Evolutionary conservation across 2,329 filamentous ascomycete genomes (phyloP), one percentile per base, ranked within the genome.

Genomic region (Colletotrichum sp.): DNA sequence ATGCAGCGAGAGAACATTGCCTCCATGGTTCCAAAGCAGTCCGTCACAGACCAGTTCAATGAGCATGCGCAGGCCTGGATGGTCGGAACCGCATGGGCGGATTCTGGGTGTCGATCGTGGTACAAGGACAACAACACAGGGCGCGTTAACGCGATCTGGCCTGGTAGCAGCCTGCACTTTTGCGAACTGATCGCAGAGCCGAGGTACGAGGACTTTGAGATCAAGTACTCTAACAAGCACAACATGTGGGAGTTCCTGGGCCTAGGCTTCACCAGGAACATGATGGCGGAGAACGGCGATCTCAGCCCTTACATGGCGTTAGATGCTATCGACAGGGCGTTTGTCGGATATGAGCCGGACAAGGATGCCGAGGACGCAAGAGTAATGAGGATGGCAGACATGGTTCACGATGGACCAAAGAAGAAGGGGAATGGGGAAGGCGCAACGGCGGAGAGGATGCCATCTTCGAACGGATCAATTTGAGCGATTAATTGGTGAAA

Each of bases 401-500:
- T 52, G 44, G 44, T 52, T 52, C 44, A 52, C 44, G 44, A 52
- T 8, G 44, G 44, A 52, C 44, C 44, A 22, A 13, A 52, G 3
- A 52, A 22, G 44, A 52, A 52, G n/a, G 11, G 11, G 2, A 22
- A 22, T 4, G n/a, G 0, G 0, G 44, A 22, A 12, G 11, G 4
- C 44, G 11, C 6, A 22, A 2, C n/a, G 44, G 44, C 2, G 2
- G 6, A 12, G 11, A 48, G 11, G 6, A 48, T 48, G n/a, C n/a
- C 44, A 8, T 22, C 8, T 48, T 22, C 6, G 44, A 52, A 52
- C 12, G 44, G 44, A 22, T 52, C 6, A 13, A 52, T 52, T 22
- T 13, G 44, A 52, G 44, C 2, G n/a, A 22, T 22, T 0, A 11
- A 22, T 22, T 13, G 11, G 0, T 52, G 0, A 52, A 5, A 52